Conservation (phyloP, 2,329 filamentous ascomycete genomes). For the Pestalotiopsis sp. region DNA sequence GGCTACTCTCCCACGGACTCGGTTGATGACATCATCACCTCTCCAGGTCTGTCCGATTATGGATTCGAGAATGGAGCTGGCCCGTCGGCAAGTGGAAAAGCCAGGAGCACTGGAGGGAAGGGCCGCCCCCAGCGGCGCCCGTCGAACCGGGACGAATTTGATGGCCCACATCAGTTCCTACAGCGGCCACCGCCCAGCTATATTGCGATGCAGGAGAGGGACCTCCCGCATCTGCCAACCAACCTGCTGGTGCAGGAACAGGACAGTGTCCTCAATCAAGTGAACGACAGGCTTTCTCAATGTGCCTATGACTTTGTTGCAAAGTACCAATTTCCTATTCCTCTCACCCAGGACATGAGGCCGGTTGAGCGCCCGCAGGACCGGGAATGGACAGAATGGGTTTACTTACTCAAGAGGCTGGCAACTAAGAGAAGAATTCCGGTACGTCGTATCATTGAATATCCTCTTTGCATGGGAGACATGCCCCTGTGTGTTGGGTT, state of each 20-base stretch:
- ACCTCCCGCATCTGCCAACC: constrained; percentile 80
- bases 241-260: constrained; percentile 84
- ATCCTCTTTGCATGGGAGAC: not conserved
- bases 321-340: constrained; percentile 89
- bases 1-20: constrained; percentile 61
- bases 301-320: constrained; percentile 91
- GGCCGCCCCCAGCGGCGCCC: constrained; percentile 65
- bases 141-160: constrained; percentile 86
- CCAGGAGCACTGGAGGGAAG: constrained; percentile 50
- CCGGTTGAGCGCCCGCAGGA: constrained; percentile 35
- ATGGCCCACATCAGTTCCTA: constrained; percentile 82
- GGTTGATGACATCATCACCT: constrained; percentile 60
- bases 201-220: constrained; percentile 76
- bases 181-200: constrained; percentile 72
- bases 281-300: constrained; percentile 83
- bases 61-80: constrained; percentile 54
- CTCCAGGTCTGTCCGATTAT: constrained; percentile 63
- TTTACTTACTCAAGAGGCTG: constrained; percentile 81
- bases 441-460: not conserved
- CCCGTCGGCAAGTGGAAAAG: constrained; percentile 41
- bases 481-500: not conserved
- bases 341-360: constrained; percentile 64
- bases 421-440: constrained; percentile 69
- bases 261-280: constrained; percentile 76
- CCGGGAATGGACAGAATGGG: constrained; percentile 87